These are phyloP conservation scores for Dendrobium officinale DNA, from an alignment of 106 monocot genomes.

Conservation along the genomic window DNA sequence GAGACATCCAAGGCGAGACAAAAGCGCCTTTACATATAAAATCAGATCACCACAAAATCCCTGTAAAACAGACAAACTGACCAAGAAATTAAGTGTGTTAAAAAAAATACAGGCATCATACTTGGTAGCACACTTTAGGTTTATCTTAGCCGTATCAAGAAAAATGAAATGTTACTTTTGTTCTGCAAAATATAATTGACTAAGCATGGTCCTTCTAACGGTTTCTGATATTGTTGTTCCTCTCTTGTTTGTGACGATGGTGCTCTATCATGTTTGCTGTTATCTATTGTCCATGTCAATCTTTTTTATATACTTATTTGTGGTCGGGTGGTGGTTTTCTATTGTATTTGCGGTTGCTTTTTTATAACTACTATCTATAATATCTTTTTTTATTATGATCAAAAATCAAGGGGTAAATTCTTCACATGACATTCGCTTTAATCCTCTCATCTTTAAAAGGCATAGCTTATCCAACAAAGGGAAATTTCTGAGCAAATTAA, in stretches of 20 bases:
- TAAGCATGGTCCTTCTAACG: background rate
- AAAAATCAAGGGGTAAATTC: background rate
- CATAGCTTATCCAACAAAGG: background rate
- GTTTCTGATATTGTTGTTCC: background rate
- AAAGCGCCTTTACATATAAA: background rate
- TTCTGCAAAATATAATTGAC: background rate
- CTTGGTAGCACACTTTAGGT: background rate
- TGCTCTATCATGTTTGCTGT: background rate
- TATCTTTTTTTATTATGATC: background rate
- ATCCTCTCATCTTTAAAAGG: background rate
- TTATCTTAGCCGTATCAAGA: background rate
- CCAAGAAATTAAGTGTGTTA: background rate
- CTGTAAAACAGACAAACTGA: background rate
- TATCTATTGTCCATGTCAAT: background rate
- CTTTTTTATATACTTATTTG: background rate
- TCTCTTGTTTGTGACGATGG: background rate
- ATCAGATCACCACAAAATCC: background rate
- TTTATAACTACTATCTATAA: constrained; percentile 1
- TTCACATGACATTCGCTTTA: background rate
- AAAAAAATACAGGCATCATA: background rate
- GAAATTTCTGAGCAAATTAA: background rate
- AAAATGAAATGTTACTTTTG: background rate
- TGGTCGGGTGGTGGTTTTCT: background rate
- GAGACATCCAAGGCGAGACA: background rate
- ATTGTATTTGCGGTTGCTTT: background rate